Percentiles rank a stretch among this genome's conserved stretches.
These are phyloP conservation scores for Henningerozyma blattae DNA, from an alignment of 805 yeast species.

Conservation along the genomic window DNA sequence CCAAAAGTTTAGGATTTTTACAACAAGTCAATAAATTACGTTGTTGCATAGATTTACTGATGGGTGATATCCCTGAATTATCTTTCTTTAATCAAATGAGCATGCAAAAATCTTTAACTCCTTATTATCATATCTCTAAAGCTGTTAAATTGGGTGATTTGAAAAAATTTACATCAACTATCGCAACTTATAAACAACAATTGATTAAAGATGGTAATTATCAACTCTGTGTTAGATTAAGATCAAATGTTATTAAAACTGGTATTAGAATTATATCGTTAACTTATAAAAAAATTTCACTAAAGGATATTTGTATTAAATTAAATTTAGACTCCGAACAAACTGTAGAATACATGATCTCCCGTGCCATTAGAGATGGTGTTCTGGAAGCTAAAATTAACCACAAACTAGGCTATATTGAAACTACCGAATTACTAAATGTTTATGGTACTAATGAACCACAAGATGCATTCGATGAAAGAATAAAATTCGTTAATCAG, in stretches of 20 bases:
- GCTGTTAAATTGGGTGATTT: conserved; percentile 92
- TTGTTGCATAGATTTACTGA: conserved; percentile 78
- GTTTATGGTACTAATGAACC: conserved; percentile 83
- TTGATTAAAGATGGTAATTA: conserved; percentile 71
- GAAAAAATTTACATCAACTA: conserved; percentile 60
- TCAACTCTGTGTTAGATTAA: conserved; percentile 74
- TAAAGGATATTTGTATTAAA: conserved; percentile 88
- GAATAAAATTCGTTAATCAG: conserved; percentile 84
- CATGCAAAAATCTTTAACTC: conserved; percentile 50
- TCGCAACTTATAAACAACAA: conserved; percentile 45
- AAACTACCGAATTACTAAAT: conserved; percentile 76
- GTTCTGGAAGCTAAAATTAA: conserved; percentile 92
- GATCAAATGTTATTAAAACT: conserved; percentile 95
- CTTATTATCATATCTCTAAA: conserved; percentile 77
- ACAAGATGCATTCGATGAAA: conserved; percentile 77
- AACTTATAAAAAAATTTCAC: conserved; percentile 80
- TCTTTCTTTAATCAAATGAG: conserved; percentile 59
- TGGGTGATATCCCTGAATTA: conserved; percentile 94
- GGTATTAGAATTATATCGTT: conserved; percentile 90
- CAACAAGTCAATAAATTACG: conserved; percentile 83
- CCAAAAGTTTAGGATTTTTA: conserved; percentile 72
- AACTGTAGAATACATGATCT: conserved; percentile 91
- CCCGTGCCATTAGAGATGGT: conserved; percentile 94
- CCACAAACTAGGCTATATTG: conserved; percentile 85
- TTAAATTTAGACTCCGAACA: conserved; percentile 88